Evolutionary conservation across 768 basidiomycete genomes (phyloP).

Genomic region (Hypsizygus marmoreus): DNA sequence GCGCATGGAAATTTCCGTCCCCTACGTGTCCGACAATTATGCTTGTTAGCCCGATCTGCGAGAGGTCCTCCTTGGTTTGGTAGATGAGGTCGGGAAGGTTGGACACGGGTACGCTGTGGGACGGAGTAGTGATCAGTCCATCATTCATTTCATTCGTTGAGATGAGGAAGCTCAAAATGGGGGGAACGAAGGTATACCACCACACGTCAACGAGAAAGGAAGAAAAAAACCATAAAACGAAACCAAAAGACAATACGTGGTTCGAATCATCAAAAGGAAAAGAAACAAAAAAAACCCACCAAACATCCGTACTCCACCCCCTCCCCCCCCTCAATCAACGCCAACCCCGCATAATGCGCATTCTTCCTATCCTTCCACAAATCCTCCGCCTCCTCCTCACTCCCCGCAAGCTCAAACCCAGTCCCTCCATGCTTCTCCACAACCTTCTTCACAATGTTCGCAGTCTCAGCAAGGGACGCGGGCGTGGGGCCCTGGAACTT

Average conservation of each 20-base stretch:
- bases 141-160: no score
- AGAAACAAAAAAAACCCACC: slow-evolving; percentile 41
- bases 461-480: slow-evolving; percentile 60
- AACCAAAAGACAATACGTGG: not conserved
- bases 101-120: slow-evolving; percentile 59
- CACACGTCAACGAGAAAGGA: no score
- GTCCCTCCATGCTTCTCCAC: slow-evolving; percentile 67
- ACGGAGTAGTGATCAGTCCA: no score
- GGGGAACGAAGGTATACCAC: no score
- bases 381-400: slow-evolving; percentile 63
- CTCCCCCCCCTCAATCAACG: slow-evolving; percentile 56
- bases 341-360: slow-evolving; percentile 56
- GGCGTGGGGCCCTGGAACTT: slow-evolving; percentile 78
- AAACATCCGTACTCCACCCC: slow-evolving; percentile 78
- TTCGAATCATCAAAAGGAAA: not conserved
- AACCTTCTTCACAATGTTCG: slow-evolving; percentile 57
- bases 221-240: no score
- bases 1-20: slow-evolving; percentile 57
- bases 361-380: slow-evolving; percentile 81
- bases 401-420: slow-evolving; percentile 65
- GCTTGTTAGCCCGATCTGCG: slow-evolving; percentile 53
- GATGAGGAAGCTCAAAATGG: no score
- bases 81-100: slow-evolving; percentile 63
- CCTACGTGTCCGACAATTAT: slow-evolving; percentile 79
- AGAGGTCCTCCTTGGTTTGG: slow-evolving; percentile 74